Evolutionary conservation across 805 yeast genomes (phyloP), one percentile per base, ranked within the genome.

Genomic region (Metschnikowia shivogae): DNA sequence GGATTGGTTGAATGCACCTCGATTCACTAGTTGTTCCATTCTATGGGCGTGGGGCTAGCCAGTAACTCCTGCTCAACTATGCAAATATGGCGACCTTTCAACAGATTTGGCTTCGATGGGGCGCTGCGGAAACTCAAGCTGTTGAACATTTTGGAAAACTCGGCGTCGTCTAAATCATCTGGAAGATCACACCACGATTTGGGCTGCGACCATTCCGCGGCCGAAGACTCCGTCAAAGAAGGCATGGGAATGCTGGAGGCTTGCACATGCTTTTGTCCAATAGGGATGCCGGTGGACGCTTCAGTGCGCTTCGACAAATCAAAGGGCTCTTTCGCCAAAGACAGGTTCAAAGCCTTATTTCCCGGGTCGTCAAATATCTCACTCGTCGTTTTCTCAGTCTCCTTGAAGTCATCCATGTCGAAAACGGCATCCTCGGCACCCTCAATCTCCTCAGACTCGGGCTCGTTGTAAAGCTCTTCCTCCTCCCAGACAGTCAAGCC

Each of bases 401-500:
- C 13, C 19, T n/a, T 24, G 24, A 51, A 51, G 39, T 38, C 55
- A 34, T 51, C 55, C 55, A 51, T 49, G 35, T 46, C 48, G 30
- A 51, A 51, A 20, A 51, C 44, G 4, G 52, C 46, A 26, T 50
- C 54, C 27, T 45, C 45, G 20, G 20, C 34, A 8, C 36, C 45
- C 3, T 34, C 40, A 5, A 36, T 36, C 17, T 45, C 45, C 27
- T 38, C 46, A 6, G 38, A 24, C 6, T 44, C 49, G 2, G 28
- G 34, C 6, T 43, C 26, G 11, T 36, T 29, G 39, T 30, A 24
- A 12, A 49, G 33, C 40, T 49, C 63, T 52, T 64, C 67, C 51
- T 73, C 76, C 47, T 76, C 80, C 54, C 74, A 78, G 17, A 71
- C 55, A 5, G 73, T 72, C 46, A 73, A 68, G 12, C 81, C 81